Conservation (phyloP, 2,329 filamentous ascomycete genomes). For the Emergomyces pasteurianus region DNA sequence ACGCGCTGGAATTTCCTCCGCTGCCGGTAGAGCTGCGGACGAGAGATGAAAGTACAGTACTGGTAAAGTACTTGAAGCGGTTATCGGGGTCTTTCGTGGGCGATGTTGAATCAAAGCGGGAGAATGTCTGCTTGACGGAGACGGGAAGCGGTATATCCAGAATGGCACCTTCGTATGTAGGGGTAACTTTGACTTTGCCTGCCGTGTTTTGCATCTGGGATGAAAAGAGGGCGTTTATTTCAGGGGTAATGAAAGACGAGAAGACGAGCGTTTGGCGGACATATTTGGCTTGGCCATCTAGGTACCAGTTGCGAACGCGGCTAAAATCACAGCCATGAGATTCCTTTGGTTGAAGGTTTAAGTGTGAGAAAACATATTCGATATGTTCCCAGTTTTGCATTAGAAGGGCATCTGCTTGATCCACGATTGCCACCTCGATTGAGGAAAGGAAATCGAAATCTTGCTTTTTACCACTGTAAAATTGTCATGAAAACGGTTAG, state of each 20-base stretch:
- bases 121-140: slow-evolving; percentile 75
- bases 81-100: slow-evolving; percentile 70
- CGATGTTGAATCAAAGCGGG: slow-evolving; percentile 62
- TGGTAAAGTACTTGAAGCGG: slow-evolving; percentile 82
- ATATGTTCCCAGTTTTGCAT: slow-evolving; percentile 99
- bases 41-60: slow-evolving; percentile 64
- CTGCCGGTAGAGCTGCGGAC: slow-evolving; percentile 42
- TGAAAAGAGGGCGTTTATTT: slow-evolving; percentile 69
- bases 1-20: slow-evolving; percentile 40
- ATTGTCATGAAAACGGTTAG: not conserved
- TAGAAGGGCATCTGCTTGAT: slow-evolving; percentile 82
- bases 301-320: slow-evolving; percentile 79
- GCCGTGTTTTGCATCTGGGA: slow-evolving; percentile 66
- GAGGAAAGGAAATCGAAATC: slow-evolving; percentile 90
- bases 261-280: slow-evolving; percentile 79
- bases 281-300: slow-evolving; percentile 71
- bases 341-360: slow-evolving; percentile 83
- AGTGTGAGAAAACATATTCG: slow-evolving; percentile 78
- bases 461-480: slow-evolving; percentile 45
- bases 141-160: slow-evolving; percentile 53
- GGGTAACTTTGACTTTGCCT: slow-evolving; percentile 64
- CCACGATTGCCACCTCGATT: slow-evolving; percentile 78
- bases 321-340: slow-evolving; percentile 89
- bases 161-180: slow-evolving; percentile 58
- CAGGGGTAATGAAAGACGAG: slow-evolving; percentile 74